Conservation (phyloP, 192 early-diverging fungal genomes). For the Piromyces sp. region DNA sequence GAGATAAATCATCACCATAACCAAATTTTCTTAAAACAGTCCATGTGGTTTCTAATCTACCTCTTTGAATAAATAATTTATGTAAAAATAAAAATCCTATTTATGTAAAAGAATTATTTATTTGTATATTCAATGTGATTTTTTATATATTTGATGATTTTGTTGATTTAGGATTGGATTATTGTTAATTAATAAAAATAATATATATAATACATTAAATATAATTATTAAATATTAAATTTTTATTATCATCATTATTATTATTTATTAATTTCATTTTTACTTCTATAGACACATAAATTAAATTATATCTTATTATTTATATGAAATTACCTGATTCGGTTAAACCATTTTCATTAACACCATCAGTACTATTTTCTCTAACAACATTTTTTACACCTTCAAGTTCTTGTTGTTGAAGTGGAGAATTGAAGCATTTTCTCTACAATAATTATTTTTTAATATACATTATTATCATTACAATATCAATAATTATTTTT, state of each 20-base stretch:
- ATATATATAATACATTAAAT: too few species aligned
- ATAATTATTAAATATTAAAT: too few species aligned
- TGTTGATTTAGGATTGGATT: too few species aligned
- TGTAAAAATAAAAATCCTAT: conserved; percentile 83
- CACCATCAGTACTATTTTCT: conserved; percentile 72
- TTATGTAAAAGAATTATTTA: background rate
- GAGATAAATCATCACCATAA: conserved; percentile 82
- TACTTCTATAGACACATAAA: too few species aligned
- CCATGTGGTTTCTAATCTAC: conserved; percentile 96
- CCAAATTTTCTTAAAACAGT: conserved; percentile 89
- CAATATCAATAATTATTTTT: background rate
- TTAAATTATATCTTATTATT: too few species aligned
- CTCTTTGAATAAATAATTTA: conserved; percentile 89
- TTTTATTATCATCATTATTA: too few species aligned
- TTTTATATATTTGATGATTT: too few species aligned
- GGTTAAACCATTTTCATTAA: conserved; percentile 72
- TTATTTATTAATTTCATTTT: too few species aligned
- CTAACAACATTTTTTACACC: conserved; percentile 88
- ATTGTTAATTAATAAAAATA: too few species aligned
- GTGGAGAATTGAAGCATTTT: conserved; percentile 91
- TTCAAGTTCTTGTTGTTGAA: conserved; percentile 88
- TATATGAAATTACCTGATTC: conserved; percentile 30
- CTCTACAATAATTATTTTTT: conserved; percentile 22
- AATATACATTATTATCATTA: background rate
- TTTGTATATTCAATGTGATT: too few species aligned